Percentiles rank a stretch among this genome's conserved stretches.
phyloP scores from a whole-genome alignment of 2,329 filamentous ascomycete species.

The Colletotrichum sansevieriae region DNA sequence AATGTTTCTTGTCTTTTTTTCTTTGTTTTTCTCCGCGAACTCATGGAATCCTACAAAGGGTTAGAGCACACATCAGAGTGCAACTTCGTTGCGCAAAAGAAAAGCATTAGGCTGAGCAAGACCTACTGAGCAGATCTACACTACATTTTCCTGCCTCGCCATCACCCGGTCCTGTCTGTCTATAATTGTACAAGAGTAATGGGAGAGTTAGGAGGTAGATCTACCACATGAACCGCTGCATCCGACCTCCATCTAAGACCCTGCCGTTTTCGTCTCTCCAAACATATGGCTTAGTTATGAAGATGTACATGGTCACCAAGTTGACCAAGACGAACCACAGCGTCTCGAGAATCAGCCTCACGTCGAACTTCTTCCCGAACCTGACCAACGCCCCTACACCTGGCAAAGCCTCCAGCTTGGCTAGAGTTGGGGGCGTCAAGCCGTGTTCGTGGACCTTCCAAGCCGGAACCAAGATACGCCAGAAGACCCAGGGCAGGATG shows the following conservation, averaged over 20 bases:
- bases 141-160: constrained; percentile 5
- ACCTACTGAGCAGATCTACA: constrained; percentile 12
- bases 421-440: not conserved
- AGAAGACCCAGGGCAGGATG: constrained; percentile 94
- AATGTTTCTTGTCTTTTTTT: constrained; percentile 1
- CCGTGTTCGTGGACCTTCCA: constrained; percentile 47
- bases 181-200: not conserved
- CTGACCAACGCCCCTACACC: constrained; percentile 24
- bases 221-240: constrained; percentile 89
- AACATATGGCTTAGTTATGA: constrained; percentile 75
- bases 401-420: constrained; percentile 17
- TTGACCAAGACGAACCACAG: constrained; percentile 78
- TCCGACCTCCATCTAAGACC: constrained; percentile 65
- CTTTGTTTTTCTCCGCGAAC: not conserved
- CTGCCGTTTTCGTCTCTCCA: constrained; percentile 70
- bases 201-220: not conserved
- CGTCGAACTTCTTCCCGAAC: constrained; percentile 51
- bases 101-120: constrained; percentile 27
- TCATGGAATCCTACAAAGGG: constrained; percentile 14
- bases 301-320: constrained; percentile 75
- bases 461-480: constrained; percentile 82
- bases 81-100: constrained; percentile 12
- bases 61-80: constrained; percentile 37
- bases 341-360: constrained; percentile 72
- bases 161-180: too few species aligned